phyloP scores from a whole-genome alignment of 768 basidiomycete genomes.

The Psilocybe cyanescens region DNA sequence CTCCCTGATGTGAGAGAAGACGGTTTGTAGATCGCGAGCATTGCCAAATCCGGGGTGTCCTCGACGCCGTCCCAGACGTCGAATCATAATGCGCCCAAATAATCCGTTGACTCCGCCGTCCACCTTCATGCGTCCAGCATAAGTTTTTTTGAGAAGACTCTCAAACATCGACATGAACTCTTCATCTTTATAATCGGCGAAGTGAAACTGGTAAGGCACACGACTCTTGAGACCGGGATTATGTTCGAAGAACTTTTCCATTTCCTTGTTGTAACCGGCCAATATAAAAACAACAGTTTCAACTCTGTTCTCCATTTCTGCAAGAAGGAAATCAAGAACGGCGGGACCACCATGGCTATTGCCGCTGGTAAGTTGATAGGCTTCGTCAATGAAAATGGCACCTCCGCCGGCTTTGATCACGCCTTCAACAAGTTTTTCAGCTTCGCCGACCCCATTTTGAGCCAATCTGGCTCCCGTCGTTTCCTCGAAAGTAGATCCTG shows the following conservation, averaged over 20 bases:
- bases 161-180: conserved; percentile 63
- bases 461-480: conserved; percentile 66
- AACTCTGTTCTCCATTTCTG: conserved; percentile 75
- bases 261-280: conserved; percentile 71
- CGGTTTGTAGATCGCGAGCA: conserved; percentile 60
- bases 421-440: conserved; percentile 51
- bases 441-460: conserved; percentile 56
- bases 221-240: conserved; percentile 73
- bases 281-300: conserved; percentile 71
- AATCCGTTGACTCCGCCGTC: conserved; percentile 59
- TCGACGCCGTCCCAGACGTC: conserved; percentile 65
- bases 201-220: conserved; percentile 63
- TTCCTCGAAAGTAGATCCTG: conserved; percentile 58
- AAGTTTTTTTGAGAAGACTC: conserved; percentile 49
- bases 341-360: conserved; percentile 53
- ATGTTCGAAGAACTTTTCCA: conserved; percentile 80
- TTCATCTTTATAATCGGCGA: conserved; percentile 61
- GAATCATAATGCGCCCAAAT: conserved; percentile 57
- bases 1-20: conserved; percentile 48
- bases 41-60: conserved; percentile 69
- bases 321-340: conserved; percentile 71
- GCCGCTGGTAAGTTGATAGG: conserved; percentile 62
- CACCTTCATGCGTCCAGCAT: conserved; percentile 51
- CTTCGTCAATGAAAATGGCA: conserved; percentile 71
- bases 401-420: conserved; percentile 61